Conservation (phyloP, 441 rosid genomes). For the Pelargonium hybrid region DNA sequence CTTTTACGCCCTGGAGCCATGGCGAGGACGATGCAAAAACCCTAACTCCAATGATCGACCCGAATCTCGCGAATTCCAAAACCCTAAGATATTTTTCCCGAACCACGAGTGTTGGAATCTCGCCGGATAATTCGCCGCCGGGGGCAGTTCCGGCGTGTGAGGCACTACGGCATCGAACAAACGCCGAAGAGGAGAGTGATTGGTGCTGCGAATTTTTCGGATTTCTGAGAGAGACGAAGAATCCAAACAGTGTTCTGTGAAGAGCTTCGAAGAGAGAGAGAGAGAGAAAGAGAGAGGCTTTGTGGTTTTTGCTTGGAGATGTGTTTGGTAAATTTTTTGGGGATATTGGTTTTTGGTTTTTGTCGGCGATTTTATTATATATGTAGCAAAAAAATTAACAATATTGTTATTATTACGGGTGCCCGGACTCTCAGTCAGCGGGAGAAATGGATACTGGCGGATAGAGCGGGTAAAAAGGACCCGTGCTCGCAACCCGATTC, state of each 20-base stretch:
- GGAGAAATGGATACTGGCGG: too few species aligned
- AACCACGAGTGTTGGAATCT: conserved; percentile 6
- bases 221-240: not conserved
- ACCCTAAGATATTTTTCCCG: conserved; percentile 2
- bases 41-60: conserved; percentile 1
- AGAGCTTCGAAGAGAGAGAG: too few species aligned
- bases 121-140: conserved; percentile 30
- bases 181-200: conserved; percentile 1
- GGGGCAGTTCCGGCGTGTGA: conserved; percentile 29
- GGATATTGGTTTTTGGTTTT: too few species aligned
- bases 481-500: too few species aligned
- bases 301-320: too few species aligned
- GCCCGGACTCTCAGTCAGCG: too few species aligned
- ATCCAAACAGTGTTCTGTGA: not conserved
- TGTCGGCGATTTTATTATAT: too few species aligned
- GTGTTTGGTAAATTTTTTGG: too few species aligned
- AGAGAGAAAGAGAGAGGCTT: too few species aligned
- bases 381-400: too few species aligned
- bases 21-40: conserved; percentile 24
- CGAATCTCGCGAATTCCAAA: not conserved
- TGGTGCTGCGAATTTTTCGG: not conserved
- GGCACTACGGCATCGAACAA: conserved; percentile 18
- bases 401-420: too few species aligned
- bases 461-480: too few species aligned
- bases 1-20: conserved; percentile 95